Percentiles rank a stretch among this genome's conserved stretches.
Evolutionary conservation across 2,329 filamentous ascomycete genomes (phyloP).

Genomic region (Trichoderma polysporum): DNA sequence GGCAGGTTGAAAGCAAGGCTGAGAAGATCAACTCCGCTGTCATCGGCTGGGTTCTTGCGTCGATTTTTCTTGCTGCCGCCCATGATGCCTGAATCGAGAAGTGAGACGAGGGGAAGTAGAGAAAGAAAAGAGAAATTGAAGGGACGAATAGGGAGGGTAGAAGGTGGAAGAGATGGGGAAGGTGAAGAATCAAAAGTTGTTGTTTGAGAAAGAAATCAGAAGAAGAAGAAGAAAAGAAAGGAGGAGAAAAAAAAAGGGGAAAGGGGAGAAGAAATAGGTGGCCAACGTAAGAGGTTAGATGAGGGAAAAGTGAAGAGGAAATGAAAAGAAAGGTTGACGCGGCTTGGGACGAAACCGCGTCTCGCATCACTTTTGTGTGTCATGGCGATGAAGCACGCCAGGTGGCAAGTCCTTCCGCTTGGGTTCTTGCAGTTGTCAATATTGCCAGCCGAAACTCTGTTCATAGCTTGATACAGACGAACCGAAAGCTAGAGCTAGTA

Average conservation of each 20-base stretch:
- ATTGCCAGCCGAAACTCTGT: not conserved
- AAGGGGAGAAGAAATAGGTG: not conserved
- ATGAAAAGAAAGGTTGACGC: not conserved
- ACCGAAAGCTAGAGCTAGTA: not conserved
- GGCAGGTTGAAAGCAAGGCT: constrained; percentile 26
- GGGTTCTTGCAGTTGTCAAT: not conserved
- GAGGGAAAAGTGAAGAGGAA: constrained; percentile 11
- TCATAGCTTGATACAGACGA: not conserved
- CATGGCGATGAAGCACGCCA: constrained; percentile 6
- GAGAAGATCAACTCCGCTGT: constrained; percentile 24
- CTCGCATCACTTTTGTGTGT: not conserved
- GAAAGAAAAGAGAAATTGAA: not conserved
- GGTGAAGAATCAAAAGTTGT: not conserved
- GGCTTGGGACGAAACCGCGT: constrained; percentile 4
- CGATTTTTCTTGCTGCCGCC: constrained; percentile 21
- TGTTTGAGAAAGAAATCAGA: not conserved
- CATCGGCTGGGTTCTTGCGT: constrained; percentile 7
- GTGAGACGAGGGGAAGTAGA: not conserved
- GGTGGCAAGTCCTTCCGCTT: constrained; percentile 14
- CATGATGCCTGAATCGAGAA: constrained; percentile 18
- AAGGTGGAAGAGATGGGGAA: not conserved
- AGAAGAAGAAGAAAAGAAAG: not conserved
- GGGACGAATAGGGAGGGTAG: not conserved
- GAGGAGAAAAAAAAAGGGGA: not conserved
- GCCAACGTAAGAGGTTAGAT: not conserved